phyloP scores from a whole-genome alignment of 148 eudicot species.

The Agrostemma githago region DNA sequence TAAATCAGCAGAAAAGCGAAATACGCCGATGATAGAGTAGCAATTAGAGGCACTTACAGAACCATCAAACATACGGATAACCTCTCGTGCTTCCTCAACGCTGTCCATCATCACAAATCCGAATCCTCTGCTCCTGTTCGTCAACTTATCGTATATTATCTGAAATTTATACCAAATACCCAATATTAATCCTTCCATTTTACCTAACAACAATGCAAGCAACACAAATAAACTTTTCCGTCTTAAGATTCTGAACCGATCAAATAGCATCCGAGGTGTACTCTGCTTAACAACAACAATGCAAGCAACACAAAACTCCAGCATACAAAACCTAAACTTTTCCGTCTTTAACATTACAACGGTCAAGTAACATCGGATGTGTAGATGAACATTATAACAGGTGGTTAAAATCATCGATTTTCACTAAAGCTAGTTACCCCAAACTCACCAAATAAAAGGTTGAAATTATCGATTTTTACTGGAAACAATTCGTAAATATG shows the following conservation, averaged over 20 bases:
- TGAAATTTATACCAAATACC: conserved; percentile 16
- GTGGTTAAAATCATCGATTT: no score
- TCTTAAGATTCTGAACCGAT: not conserved
- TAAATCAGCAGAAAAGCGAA: not conserved
- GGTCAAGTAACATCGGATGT: no score
- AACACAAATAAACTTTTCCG: not conserved
- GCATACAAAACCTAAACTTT: no score
- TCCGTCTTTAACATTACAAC: no score
- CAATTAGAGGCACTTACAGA: conserved; percentile 54
- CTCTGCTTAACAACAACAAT: not conserved
- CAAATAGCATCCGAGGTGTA: not conserved
- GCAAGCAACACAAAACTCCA: not conserved
- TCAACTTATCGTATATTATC: conserved; percentile 83
- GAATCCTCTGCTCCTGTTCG: conserved; percentile 90
- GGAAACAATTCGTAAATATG: no score
- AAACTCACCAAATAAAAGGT: no score
- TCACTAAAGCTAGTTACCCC: no score
- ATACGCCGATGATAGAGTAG: not conserved
- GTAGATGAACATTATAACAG: no score
- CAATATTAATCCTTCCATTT: not conserved
- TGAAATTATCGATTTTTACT: no score
- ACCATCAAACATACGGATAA: conserved; percentile 76
- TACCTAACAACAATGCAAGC: not conserved
- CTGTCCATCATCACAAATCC: conserved; percentile 85
- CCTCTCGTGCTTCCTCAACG: conserved; percentile 62